A percentile compares a stretch with the other conserved stretches of the same genome.
Conservation (phyloP, 805 yeast genomes). For the Lipomyces starkeyi region DNA sequence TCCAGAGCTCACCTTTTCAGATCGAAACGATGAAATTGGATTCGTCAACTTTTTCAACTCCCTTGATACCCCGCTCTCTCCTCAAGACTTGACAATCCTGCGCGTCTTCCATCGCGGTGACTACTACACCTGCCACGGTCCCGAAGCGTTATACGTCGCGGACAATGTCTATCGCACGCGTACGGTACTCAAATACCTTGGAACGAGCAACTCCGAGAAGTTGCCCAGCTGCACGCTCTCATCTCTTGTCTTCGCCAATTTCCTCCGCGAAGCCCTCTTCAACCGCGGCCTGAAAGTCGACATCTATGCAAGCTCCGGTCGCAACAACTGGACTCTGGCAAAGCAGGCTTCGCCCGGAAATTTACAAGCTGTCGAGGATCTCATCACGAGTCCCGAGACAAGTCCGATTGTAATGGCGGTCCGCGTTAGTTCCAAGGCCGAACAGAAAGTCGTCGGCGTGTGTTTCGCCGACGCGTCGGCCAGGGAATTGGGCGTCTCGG, state of each 20-base stretch:
- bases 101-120: slow-evolving; percentile 49
- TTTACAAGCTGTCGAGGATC: slow-evolving; percentile 74
- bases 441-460: slow-evolving; percentile 68
- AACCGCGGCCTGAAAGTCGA: slow-evolving; percentile 79
- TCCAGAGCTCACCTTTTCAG: slow-evolving; percentile 65
- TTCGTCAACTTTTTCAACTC: slow-evolving; percentile 42
- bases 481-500: slow-evolving; percentile 70
- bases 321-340: slow-evolving; percentile 58
- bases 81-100: slow-evolving; percentile 20
- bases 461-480: slow-evolving; percentile 77
- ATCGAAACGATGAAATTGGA: slow-evolving; percentile 54
- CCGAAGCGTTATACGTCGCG: slow-evolving; percentile 83
- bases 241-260: slow-evolving; percentile 67
- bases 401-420: slow-evolving; percentile 62
- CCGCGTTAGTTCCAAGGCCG: slow-evolving; percentile 51
- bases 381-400: slow-evolving; percentile 58
- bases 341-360: slow-evolving; percentile 90
- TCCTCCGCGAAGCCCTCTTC: slow-evolving; percentile 69
- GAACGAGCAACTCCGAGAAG: slow-evolving; percentile 49
- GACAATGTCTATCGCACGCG: slow-evolving; percentile 82
- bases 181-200: slow-evolving; percentile 68
- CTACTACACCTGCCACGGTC: slow-evolving; percentile 74
- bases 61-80: slow-evolving; percentile 17
- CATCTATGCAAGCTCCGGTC: slow-evolving; percentile 57
- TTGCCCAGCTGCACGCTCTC: slow-evolving; percentile 77